Conservation (phyloP, 2,329 filamentous ascomycete genomes). For the Whalleya microplaca region DNA sequence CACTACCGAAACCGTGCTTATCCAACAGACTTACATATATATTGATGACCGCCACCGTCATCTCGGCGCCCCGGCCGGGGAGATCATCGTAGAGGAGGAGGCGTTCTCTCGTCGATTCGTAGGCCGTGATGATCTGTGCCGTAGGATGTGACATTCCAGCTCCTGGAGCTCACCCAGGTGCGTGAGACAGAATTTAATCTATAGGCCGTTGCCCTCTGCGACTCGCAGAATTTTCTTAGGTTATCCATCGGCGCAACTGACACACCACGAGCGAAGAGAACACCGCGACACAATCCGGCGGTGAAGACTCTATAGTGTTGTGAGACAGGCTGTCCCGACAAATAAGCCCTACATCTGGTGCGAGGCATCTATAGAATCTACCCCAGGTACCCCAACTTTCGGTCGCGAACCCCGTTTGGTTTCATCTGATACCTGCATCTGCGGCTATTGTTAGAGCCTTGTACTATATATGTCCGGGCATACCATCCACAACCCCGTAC, state of each 20-base stretch:
- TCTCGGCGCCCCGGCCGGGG: conserved; percentile 13
- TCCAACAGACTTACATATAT: conserved; percentile 12
- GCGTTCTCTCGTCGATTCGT: conserved; percentile 1
- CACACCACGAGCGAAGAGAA: conserved; percentile 13
- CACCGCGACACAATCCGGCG: conserved; percentile 18
- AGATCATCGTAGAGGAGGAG: conserved; percentile 6
- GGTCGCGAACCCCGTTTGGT: conserved; percentile 9
- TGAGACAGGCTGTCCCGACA: background rate
- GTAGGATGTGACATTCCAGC: conserved; percentile 15
- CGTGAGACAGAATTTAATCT: conserved; percentile 2
- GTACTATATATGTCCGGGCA: conserved; percentile 2
- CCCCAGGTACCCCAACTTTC: conserved; percentile 15
- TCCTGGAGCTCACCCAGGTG: conserved; percentile 13
- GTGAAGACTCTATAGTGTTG: conserved; percentile 12
- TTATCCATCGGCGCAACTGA: conserved; percentile 19
- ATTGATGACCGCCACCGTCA: conserved; percentile 22
- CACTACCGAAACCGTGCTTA: background rate
- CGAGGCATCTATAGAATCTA: conserved; percentile 15
- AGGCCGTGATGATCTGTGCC: conserved; percentile 10
- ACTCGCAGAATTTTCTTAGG: conserved; percentile 16
- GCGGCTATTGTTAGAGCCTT: conserved; percentile 23
- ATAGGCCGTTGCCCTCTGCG: background rate
- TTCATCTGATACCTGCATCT: conserved; percentile 25
- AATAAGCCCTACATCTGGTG: conserved; percentile 5
- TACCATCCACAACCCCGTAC: background rate